Evolutionary conservation across 176 grass and related monocot genomes (phyloP).

Genomic region (Oryza rufipogon): DNA sequence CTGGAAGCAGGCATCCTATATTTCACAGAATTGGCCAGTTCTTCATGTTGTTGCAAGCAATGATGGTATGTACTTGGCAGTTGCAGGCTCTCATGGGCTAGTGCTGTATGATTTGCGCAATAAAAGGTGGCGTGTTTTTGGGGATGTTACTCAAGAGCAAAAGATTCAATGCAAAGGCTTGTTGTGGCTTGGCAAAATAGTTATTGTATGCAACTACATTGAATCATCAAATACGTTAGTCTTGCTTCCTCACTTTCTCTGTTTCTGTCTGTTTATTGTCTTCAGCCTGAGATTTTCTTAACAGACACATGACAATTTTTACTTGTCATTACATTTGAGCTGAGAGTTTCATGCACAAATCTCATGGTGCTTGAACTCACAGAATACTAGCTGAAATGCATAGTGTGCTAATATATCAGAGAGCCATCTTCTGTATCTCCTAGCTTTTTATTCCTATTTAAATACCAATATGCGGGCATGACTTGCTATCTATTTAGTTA

Average conservation of each 20-base stretch:
- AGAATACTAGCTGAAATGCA: slow-evolving; percentile 4
- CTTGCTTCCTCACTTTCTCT: slow-evolving; percentile 22
- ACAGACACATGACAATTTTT: background rate
- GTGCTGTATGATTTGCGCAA: slow-evolving; percentile 85
- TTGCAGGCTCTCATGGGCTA: slow-evolving; percentile 83
- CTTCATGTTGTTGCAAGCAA: slow-evolving; percentile 88
- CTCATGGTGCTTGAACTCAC: slow-evolving; percentile 23
- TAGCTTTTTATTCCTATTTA: background rate
- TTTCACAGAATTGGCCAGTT: slow-evolving; percentile 97
- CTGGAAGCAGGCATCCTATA: slow-evolving; percentile 77
- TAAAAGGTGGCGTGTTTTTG: slow-evolving; percentile 98
- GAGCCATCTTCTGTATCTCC: background rate
- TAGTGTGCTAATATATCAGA: slow-evolving; percentile 22
- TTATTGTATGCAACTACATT: slow-evolving; percentile 93
- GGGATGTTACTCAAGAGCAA: slow-evolving; percentile 99
- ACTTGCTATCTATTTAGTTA: slow-evolving; percentile 44
- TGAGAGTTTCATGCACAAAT: slow-evolving; percentile 12
- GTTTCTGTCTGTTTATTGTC: slow-evolving; percentile 14
- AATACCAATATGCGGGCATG: slow-evolving; percentile 8
- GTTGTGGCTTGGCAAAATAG: slow-evolving; percentile 91
- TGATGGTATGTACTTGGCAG: slow-evolving; percentile 92
- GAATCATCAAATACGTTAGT: slow-evolving; percentile 86
- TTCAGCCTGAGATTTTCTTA: slow-evolving; percentile 11
- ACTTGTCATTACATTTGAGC: slow-evolving; percentile 17
- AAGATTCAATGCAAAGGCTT: slow-evolving; percentile 99